These are phyloP conservation scores for Skeletonema grethae DNA, from an alignment of 108 stramenopile genomes.

Conservation along the genomic window DNA sequence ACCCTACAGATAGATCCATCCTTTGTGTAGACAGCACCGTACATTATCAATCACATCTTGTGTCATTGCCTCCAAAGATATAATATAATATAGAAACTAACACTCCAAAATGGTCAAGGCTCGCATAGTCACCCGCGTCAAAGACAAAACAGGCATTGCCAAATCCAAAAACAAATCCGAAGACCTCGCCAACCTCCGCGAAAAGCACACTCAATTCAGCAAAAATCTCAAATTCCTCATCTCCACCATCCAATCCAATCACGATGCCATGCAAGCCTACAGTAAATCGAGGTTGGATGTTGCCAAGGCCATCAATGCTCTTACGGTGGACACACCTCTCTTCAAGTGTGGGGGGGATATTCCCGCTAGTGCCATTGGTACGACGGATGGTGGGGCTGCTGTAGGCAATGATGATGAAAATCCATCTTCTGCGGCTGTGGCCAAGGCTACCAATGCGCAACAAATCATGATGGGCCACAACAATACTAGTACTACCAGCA, in stretches of 20 bases:
- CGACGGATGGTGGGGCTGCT: conserved; percentile 11
- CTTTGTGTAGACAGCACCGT: no score
- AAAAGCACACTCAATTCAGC: conserved; percentile 28
- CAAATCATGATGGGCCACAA: neutral
- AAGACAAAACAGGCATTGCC: conserved; percentile 47
- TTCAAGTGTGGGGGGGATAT: conserved; percentile 39
- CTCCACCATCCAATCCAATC: conserved; percentile 31
- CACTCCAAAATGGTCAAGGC: conserved; percentile 15
- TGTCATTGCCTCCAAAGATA: no score
- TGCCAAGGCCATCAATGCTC: conserved; percentile 43
- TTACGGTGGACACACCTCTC: conserved; percentile 40
- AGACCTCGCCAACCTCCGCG: conserved; percentile 22
- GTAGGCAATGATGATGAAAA: neutral
- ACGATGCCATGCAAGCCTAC: conserved; percentile 31
- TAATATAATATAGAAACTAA: no score
- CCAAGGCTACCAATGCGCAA: neutral
- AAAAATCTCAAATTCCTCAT: conserved; percentile 45
- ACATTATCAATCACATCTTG: no score
- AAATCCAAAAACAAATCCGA: conserved; percentile 45
- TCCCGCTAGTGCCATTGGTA: conserved; percentile 17
- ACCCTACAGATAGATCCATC: no score
- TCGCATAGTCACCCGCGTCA: conserved; percentile 44
- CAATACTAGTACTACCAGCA: neutral
- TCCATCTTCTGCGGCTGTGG: neutral
- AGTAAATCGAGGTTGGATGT: conserved; percentile 36